A percentile compares a stretch with the other conserved stretches of the same genome.
Conservation (phyloP, 257 asterid genomes). For the Gardenia jasminoides region DNA sequence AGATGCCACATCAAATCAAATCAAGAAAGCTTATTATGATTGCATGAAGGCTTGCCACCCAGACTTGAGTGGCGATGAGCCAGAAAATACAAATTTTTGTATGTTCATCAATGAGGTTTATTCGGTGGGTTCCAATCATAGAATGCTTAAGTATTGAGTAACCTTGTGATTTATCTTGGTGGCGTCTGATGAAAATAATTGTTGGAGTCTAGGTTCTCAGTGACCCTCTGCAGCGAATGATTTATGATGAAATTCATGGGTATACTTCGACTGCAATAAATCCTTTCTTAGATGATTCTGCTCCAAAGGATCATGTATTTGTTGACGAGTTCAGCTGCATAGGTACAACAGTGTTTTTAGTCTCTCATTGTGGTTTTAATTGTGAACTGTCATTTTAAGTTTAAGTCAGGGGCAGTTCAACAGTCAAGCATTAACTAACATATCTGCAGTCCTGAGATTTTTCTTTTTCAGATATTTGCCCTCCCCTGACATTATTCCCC, state of each 20-base stretch:
- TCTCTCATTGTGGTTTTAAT: not conserved
- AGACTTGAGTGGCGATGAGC: conserved; percentile 91
- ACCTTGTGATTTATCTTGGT: not conserved
- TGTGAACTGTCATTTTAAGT: not conserved
- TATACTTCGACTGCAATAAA: conserved; percentile 80
- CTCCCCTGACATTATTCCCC: not conserved
- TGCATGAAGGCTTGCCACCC: conserved; percentile 99
- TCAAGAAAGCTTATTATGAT: conserved; percentile 91
- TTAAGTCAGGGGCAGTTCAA: not conserved
- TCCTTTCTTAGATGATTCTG: conserved; percentile 81
- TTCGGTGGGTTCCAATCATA: conserved; percentile 49
- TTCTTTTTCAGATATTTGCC: not conserved
- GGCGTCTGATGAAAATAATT: conserved; percentile 19
- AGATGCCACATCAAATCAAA: conserved; percentile 86
- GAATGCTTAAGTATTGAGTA: conserved; percentile 6
- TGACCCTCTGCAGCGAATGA: conserved; percentile 92
- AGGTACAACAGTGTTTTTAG: conserved; percentile 38
- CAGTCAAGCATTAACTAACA: not conserved
- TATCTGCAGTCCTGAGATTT: not conserved
- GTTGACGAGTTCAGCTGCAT: conserved; percentile 99
- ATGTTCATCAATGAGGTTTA: conserved; percentile 91
- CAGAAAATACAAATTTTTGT: conserved; percentile 88
- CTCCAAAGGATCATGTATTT: conserved; percentile 73
- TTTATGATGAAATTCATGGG: conserved; percentile 96
- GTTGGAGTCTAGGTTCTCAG: conserved; percentile 73